Evolutionary conservation across 225 moss, liverwort and hornwort genomes (phyloP).

Genomic region (Straminergon stramineum): DNA sequence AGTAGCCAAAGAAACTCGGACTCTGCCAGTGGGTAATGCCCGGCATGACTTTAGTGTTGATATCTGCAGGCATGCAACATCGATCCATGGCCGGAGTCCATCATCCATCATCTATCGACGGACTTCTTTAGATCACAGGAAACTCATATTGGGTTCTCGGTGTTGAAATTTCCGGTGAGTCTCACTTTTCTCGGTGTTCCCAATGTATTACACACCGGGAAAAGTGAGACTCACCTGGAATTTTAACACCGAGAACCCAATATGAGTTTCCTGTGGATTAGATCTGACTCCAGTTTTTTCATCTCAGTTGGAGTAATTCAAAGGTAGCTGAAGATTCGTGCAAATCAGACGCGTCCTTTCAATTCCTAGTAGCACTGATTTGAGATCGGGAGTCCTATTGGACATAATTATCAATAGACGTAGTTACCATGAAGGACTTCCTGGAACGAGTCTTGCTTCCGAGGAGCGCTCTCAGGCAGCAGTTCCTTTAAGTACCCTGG

Average conservation of each 20-base stretch:
- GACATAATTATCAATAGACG: not conserved
- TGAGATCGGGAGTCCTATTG: not conserved
- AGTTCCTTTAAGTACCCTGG: slow-evolving; percentile 39
- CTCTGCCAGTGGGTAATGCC: slow-evolving; percentile 71
- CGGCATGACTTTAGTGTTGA: not conserved
- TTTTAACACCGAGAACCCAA: too few species aligned
- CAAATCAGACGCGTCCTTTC: not conserved
- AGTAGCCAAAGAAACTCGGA: slow-evolving; percentile 53
- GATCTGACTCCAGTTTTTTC: not conserved
- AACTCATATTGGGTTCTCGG: too few species aligned
- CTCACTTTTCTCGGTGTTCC: too few species aligned
- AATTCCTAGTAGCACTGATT: not conserved
- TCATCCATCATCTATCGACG: not conserved
- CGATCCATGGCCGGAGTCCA: not conserved
- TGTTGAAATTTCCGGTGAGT: too few species aligned
- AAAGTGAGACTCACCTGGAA: too few species aligned
- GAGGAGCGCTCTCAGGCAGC: slow-evolving; percentile 36
- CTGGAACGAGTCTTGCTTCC: not conserved
- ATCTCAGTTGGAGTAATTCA: not conserved
- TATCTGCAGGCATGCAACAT: not conserved
- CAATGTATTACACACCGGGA: too few species aligned
- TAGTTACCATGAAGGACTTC: not conserved
- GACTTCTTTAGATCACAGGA: not conserved
- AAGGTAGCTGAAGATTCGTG: not conserved
- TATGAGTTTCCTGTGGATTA: too few species aligned